Evolutionary conservation across 345 rosid genomes (phyloP).

Genomic region (Dovyalis caffra): DNA sequence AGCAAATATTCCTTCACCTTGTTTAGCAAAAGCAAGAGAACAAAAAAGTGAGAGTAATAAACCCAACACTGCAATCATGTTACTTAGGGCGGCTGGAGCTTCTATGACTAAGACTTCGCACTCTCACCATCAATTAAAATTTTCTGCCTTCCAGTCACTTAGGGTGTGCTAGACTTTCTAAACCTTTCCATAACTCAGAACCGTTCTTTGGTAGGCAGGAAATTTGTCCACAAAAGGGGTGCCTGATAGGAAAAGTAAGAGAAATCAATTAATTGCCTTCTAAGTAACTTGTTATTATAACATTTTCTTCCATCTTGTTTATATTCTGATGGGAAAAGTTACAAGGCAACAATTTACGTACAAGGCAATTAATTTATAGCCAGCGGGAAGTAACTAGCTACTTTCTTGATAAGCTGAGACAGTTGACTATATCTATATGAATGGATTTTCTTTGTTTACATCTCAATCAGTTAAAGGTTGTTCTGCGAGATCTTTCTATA

Average conservation of each 20-base stretch:
- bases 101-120: neutral
- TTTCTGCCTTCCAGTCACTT: neutral
- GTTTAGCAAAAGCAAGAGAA: neutral
- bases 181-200: neutral
- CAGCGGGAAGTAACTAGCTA: neutral
- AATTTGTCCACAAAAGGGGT: neutral
- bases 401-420: neutral
- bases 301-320: neutral
- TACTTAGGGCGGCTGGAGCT: neutral
- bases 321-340: neutral
- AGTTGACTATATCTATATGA: neutral
- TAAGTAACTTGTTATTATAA: neutral
- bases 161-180: neutral
- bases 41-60: neutral
- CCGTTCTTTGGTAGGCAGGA: neutral
- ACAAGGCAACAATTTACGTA: neutral
- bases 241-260: neutral
- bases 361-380: neutral
- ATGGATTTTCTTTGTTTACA: neutral
- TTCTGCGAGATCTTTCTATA: neutral
- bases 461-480: neutral
- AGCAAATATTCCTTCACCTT: neutral
- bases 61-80: neutral
- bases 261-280: no score
- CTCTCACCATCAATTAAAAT: neutral